Percentiles rank a stretch among this genome's conserved stretches.
These are phyloP conservation scores for Hypoxylon sp. DNA, from an alignment of 2,329 filamentous ascomycete species.

Conservation along the genomic window DNA sequence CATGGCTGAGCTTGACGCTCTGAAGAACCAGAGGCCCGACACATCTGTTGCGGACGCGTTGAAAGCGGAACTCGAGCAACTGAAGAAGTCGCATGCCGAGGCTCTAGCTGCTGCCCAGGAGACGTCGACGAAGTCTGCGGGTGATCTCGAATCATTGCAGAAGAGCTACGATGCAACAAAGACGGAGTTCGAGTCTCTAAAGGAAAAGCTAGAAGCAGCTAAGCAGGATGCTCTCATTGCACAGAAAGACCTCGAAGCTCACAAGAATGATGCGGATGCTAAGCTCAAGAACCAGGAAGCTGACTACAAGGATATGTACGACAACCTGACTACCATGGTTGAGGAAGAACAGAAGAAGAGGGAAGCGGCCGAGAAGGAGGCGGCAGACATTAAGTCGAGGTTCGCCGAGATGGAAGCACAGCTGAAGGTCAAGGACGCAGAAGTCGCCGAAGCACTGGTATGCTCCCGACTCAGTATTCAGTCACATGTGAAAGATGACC, in stretches of 20 bases:
- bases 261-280: constrained; percentile 65
- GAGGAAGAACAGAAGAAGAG: constrained; percentile 68
- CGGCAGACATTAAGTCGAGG: constrained; percentile 51
- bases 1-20: constrained; percentile 72
- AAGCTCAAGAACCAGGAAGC: constrained; percentile 69
- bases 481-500: constrained; percentile 16
- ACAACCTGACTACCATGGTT: constrained; percentile 72
- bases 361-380: constrained; percentile 52
- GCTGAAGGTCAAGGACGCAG: constrained; percentile 72
- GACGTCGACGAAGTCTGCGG: constrained; percentile 51
- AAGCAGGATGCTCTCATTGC: constrained; percentile 57
- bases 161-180: constrained; percentile 55
- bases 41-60: constrained; percentile 68
- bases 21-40: constrained; percentile 69
- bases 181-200: constrained; percentile 53
- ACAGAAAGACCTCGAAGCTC: constrained; percentile 68
- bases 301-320: constrained; percentile 75
- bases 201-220: constrained; percentile 62
- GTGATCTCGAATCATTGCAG: constrained; percentile 49
- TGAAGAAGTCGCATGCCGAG: constrained; percentile 64
- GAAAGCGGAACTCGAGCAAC: constrained; percentile 63
- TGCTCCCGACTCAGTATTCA: constrained; percentile 22
- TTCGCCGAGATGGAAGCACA: constrained; percentile 58
- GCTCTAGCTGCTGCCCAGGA: constrained; percentile 59
- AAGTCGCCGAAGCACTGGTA: constrained; percentile 74